These are phyloP conservation scores for Dryadomyces quercus-mongolicae DNA, from an alignment of 2,329 filamentous ascomycete species.

Conservation along the genomic window DNA sequence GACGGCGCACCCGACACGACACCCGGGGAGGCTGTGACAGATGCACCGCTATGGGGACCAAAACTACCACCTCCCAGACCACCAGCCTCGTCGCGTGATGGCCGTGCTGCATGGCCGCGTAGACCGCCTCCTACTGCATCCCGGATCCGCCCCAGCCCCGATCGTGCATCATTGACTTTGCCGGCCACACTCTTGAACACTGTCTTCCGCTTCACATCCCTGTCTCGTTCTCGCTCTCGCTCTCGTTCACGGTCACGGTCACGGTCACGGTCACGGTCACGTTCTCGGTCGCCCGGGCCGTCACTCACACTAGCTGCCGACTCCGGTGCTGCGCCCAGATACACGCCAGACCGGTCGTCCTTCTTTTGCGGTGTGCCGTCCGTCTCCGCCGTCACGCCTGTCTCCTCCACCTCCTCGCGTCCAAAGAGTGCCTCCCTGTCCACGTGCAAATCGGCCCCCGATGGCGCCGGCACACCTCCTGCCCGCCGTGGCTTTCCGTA, in stretches of 20 bases:
- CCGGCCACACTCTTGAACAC: slow-evolving; percentile 71
- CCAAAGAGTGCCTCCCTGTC: slow-evolving; percentile 39
- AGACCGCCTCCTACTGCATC: slow-evolving; percentile 59
- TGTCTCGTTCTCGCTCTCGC: slow-evolving; percentile 4
- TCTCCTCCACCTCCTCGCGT: slow-evolving; percentile 35
- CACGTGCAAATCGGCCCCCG: slow-evolving; percentile 17
- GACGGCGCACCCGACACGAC: too few species aligned
- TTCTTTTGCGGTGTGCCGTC: slow-evolving; percentile 18
- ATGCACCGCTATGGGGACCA: too few species aligned
- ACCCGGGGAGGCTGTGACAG: too few species aligned
- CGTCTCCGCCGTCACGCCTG: neutral
- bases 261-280: slow-evolving; percentile 23
- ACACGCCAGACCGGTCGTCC: slow-evolving; percentile 26
- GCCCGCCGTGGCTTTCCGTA: slow-evolving; percentile 72
- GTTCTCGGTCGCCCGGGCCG: slow-evolving; percentile 27
- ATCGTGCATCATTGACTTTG: slow-evolving; percentile 68
- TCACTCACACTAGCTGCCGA: slow-evolving; percentile 36
- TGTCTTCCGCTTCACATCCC: slow-evolving; percentile 47
- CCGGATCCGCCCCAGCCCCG: slow-evolving; percentile 73
- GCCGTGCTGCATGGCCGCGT: slow-evolving; percentile 39
- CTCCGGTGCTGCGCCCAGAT: slow-evolving; percentile 29
- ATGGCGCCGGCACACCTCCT: slow-evolving; percentile 16
- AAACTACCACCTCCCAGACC: neutral
- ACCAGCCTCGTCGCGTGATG: slow-evolving; percentile 43
- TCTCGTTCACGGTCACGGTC: slow-evolving; percentile 23